Evolutionary conservation across 2,329 filamentous ascomycete species (phyloP), one percentile per base, ranked within the genome.

Genomic region (Metarhizium sp.): DNA sequence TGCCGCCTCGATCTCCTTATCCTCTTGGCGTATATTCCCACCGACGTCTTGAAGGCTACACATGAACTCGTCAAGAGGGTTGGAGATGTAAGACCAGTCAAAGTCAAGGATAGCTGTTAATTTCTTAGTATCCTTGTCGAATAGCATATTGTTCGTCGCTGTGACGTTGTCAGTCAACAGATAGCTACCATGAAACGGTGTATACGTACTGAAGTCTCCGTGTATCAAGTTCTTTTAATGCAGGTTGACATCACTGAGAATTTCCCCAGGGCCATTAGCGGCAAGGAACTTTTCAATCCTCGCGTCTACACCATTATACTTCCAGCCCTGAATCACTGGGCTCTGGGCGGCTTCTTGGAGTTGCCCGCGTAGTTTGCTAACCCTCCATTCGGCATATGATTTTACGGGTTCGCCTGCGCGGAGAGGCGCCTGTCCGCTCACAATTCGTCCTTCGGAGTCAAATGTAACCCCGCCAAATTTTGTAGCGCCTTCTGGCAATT

Each of bases 141-240:
- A 66, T 4, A 67, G 59, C 4, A 67, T 53, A 43, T 68, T 68
- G 48, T 64, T 63, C 53, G 51, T 63, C 2, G 62, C 64, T 66
- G 18, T 40, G 34, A 13, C 18, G 7, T 25, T 25, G 25, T 25
- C 25, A 25, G 25, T 25, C 25, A 4, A 4, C 25, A 25, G 25
- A 25, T 25, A 4, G 25, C 25, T 25, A 25, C 25, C 25, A 3
- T 25, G 25, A 25, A 25, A 25, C 25, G 25, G 25, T 25, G 25
- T n/a, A 6, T 11, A 57, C 62, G 54, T 54, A 67, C 66, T 67
- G 1, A 66, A 55, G 52, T 68, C 65, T 7, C 60, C 62, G 14
- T 68, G 65, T 6, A 65, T 57, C 8, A 68, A 52, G 7, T 29
- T 54, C 7, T 56, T 49, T 6, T 53, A 50, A 4, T 42, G 14